Evolutionary conservation across 805 yeast species (phyloP).

Genomic region (Sungouiozyma ichnusensis): DNA sequence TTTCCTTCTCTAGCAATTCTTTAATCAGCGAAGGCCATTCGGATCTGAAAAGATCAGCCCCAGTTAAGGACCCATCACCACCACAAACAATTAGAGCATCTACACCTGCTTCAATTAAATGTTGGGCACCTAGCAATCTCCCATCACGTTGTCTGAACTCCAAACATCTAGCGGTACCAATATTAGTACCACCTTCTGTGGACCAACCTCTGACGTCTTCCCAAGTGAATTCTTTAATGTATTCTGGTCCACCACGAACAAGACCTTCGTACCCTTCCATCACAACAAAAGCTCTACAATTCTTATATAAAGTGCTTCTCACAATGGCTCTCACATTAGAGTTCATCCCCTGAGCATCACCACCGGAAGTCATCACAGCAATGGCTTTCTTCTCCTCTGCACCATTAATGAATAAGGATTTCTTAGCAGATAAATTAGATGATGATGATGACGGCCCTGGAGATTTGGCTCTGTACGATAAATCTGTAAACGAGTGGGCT

Average conservation of each 20-base stretch:
- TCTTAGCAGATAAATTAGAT: slow-evolving; percentile 7
- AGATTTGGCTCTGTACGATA: slow-evolving; percentile 12
- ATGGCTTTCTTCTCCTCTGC: slow-evolving; percentile 33
- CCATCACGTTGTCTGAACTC: slow-evolving; percentile 61
- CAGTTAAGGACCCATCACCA: slow-evolving; percentile 77
- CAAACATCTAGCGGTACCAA: slow-evolving; percentile 68
- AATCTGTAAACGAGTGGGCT: slow-evolving; percentile 17
- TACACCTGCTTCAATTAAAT: slow-evolving; percentile 60
- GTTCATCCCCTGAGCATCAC: slow-evolving; percentile 78
- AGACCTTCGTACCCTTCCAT: slow-evolving; percentile 70
- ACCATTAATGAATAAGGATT: slow-evolving; percentile 5
- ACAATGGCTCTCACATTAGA: slow-evolving; percentile 67
- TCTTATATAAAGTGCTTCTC: slow-evolving; percentile 52
- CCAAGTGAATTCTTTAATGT: slow-evolving; percentile 57
- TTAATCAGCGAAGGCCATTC: slow-evolving; percentile 68
- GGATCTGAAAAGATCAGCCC: slow-evolving; percentile 64
- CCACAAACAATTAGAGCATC: slow-evolving; percentile 75
- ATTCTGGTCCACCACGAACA: slow-evolving; percentile 48
- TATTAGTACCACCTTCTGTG: slow-evolving; percentile 63
- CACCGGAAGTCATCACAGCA: slow-evolving; percentile 75
- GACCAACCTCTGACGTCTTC: slow-evolving; percentile 63
- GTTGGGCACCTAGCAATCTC: slow-evolving; percentile 50
- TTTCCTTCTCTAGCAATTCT: slow-evolving; percentile 41
- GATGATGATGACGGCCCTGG: slow-evolving; percentile 14
- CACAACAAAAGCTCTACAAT: slow-evolving; percentile 56